Evolutionary conservation across 2,329 filamentous ascomycete species (phyloP).

Genomic region (Dissoconium aciculare): DNA sequence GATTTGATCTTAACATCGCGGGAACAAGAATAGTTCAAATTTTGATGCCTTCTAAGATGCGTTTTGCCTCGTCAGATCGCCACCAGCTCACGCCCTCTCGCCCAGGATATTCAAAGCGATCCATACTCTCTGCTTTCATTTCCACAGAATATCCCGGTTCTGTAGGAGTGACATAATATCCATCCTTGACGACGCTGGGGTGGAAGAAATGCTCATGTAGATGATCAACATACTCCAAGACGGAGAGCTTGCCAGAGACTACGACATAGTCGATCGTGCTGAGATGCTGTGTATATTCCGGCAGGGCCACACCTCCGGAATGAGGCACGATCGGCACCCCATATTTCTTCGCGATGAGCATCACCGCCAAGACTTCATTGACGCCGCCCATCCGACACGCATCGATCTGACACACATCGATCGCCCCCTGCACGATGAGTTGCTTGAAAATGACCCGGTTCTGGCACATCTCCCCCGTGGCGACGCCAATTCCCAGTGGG

Average conservation of each 20-base stretch:
- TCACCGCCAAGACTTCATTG: slow-evolving; percentile 80
- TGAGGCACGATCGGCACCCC: slow-evolving; percentile 75
- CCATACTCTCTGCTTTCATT: slow-evolving; percentile 85
- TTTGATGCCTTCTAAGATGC: slow-evolving; percentile 48
- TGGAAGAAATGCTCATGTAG: slow-evolving; percentile 86
- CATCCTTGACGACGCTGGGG: slow-evolving; percentile 64
- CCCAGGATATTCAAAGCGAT: slow-evolving; percentile 60
- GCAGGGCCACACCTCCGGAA: slow-evolving; percentile 75
- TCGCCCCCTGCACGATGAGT: slow-evolving; percentile 61
- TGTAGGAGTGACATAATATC: slow-evolving; percentile 73
- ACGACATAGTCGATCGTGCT: slow-evolving; percentile 87
- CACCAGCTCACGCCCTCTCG: slow-evolving; percentile 72
- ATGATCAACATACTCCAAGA: slow-evolving; percentile 86
- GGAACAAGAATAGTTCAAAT: no score
- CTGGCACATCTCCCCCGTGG: slow-evolving; percentile 90
- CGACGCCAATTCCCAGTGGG: slow-evolving; percentile 63
- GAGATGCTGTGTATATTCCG: slow-evolving; percentile 87
- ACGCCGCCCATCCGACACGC: slow-evolving; percentile 81
- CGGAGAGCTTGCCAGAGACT: slow-evolving; percentile 57
- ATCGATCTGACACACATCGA: slow-evolving; percentile 81
- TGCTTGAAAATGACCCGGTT: slow-evolving; percentile 93
- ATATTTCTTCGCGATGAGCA: slow-evolving; percentile 71
- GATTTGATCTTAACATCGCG: neutral
- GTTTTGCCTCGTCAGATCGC: slow-evolving; percentile 62
- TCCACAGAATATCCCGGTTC: slow-evolving; percentile 82